Evolutionary conservation across 2,329 filamentous ascomycete genomes (phyloP).

Genomic region (Xylaria sp.): DNA sequence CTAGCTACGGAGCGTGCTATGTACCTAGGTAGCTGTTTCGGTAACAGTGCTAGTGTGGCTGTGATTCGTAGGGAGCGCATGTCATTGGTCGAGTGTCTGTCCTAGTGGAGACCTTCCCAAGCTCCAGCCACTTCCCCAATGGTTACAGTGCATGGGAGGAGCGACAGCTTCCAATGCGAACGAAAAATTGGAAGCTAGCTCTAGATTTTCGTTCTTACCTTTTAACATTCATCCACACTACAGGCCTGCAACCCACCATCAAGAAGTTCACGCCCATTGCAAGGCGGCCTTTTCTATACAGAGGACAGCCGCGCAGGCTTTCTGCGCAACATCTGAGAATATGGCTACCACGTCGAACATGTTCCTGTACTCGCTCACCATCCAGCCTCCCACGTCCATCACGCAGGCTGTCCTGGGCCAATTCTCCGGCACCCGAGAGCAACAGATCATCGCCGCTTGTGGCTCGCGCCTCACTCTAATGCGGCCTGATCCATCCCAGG

Average conservation of each 20-base stretch:
- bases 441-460: slow-evolving; percentile 94
- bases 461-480: slow-evolving; percentile 90
- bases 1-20: too few relatives aligned
- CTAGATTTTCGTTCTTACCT: slow-evolving; percentile 4
- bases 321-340: slow-evolving; percentile 51
- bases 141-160: not conserved
- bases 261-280: slow-evolving; percentile 12
- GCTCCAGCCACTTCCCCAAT: slow-evolving; percentile 31
- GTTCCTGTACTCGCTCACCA: slow-evolving; percentile 97
- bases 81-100: slow-evolving; percentile 2
- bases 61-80: not conserved
- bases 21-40: too few relatives aligned
- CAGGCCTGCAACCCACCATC: slow-evolving; percentile 6
- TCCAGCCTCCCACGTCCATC: slow-evolving; percentile 90
- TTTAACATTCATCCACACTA: slow-evolving; percentile 13
- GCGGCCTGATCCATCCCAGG: slow-evolving; percentile 84
- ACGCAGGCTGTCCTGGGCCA: slow-evolving; percentile 93
- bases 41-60: not conserved
- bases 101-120: slow-evolving; percentile 8
- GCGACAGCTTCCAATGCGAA: slow-evolving; percentile 27
- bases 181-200: slow-evolving; percentile 44
- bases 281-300: slow-evolving; percentile 32
- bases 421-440: slow-evolving; percentile 95
- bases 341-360: slow-evolving; percentile 99
- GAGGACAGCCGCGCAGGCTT: slow-evolving; percentile 49